Percentiles rank a stretch among this genome's conserved stretches.
phyloP scores from a whole-genome alignment of 306 rosid genomes.

The Pterocarpus macrocarpus region DNA sequence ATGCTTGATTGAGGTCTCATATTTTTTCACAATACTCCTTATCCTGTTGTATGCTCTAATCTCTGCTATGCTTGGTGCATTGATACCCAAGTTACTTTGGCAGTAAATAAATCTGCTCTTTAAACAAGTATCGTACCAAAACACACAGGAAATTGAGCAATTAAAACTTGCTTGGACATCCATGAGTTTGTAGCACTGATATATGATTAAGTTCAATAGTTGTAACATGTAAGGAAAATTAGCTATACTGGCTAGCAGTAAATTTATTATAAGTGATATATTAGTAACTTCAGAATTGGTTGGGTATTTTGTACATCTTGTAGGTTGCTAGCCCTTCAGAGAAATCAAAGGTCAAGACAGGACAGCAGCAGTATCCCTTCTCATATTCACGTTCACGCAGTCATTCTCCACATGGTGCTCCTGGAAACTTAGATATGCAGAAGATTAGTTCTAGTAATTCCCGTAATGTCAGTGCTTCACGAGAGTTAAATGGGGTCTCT shows the following conservation, averaged over 20 bases:
- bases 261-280: background rate
- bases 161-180: constrained; percentile 28
- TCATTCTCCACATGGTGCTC: constrained; percentile 32
- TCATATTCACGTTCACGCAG: constrained; percentile 25
- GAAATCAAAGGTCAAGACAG: constrained; percentile 49
- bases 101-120: background rate
- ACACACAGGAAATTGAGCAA: background rate
- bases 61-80: constrained; percentile 31
- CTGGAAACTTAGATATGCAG: constrained; percentile 34
- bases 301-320: constrained; percentile 8
- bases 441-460: constrained; percentile 37
- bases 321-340: constrained; percentile 45
- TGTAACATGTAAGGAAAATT: background rate
- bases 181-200: background rate
- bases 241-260: constrained; percentile 32
- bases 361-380: constrained; percentile 42
- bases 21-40: constrained; percentile 8
- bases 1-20: constrained; percentile 39
- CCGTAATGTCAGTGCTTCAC: constrained; percentile 28
- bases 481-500: constrained; percentile 45
- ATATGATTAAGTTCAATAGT: too few relatives aligned
- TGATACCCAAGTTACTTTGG: constrained; percentile 3
- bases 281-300: constrained; percentile 7
- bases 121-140: constrained; percentile 4
- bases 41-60: background rate